phyloP scores from a whole-genome alignment of 139 green algal genomes.

The Chlorella ohadii region DNA sequence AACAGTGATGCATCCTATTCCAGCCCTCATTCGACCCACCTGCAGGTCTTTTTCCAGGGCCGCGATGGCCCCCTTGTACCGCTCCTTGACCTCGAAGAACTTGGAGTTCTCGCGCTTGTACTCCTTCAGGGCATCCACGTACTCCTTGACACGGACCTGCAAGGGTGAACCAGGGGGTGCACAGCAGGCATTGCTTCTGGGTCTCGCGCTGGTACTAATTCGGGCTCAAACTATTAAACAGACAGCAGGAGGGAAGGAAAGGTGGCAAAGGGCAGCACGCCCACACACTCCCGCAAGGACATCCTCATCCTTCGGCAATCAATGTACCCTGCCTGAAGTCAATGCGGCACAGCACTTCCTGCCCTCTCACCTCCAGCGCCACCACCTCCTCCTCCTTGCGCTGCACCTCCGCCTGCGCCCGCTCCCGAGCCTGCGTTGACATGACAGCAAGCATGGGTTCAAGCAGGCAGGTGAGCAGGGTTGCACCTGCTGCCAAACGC shows the following conservation, averaged over 20 bases:
- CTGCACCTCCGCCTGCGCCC: slow-evolving; percentile 25
- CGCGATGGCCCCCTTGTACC: slow-evolving; percentile 41
- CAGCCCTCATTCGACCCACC: neutral
- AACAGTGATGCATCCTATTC: too few relatives aligned
- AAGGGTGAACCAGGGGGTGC: too few relatives aligned
- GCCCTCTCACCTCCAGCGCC: slow-evolving; percentile 32
- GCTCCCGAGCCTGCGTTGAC: slow-evolving; percentile 23
- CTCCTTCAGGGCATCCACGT: slow-evolving; percentile 12
- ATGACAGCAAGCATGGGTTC: neutral
- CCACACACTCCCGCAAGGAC: too few relatives aligned
- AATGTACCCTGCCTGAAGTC: too few relatives aligned
- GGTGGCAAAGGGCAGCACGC: too few relatives aligned
- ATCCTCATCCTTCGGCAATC: too few relatives aligned
- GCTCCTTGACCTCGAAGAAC: slow-evolving; percentile 39
- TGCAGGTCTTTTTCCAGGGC: slow-evolving; percentile 35
- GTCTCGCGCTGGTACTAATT: neutral
- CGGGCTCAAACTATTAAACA: too few relatives aligned
- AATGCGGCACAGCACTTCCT: too few relatives aligned
- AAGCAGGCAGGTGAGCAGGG: too few relatives aligned
- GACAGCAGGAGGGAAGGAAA: too few relatives aligned
- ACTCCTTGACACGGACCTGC: slow-evolving; percentile 39
- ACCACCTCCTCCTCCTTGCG: slow-evolving; percentile 52
- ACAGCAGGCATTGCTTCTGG: too few relatives aligned
- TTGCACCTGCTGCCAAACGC: too few relatives aligned
- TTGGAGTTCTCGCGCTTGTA: slow-evolving; percentile 46